Conservation (phyloP, 495 filamentous ascomycete species). For the Penicillium herquei region DNA sequence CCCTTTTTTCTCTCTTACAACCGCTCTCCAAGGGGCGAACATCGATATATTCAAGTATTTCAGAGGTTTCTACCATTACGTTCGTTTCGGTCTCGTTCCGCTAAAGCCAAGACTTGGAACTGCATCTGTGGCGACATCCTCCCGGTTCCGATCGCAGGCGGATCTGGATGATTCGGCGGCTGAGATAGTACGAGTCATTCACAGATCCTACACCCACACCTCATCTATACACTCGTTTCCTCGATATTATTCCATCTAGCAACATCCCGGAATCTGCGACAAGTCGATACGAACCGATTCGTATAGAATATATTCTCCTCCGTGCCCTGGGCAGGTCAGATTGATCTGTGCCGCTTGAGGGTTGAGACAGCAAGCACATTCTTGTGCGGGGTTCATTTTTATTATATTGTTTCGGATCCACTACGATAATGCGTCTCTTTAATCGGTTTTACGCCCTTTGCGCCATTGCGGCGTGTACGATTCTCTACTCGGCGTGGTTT, state of each 20-base stretch:
- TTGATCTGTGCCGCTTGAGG: too few species aligned
- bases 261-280: too few species aligned
- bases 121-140: background rate
- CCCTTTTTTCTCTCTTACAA: background rate
- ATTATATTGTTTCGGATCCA: background rate
- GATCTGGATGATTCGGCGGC: background rate
- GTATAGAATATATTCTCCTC: too few species aligned
- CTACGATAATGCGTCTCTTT: slow-evolving; percentile 26
- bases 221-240: background rate
- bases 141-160: background rate
- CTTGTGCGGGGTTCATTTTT: background rate
- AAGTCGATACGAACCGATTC: too few species aligned
- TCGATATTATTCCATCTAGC: too few species aligned
- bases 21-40: background rate
- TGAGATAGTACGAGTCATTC: background rate
- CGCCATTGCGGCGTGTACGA: slow-evolving; percentile 32
- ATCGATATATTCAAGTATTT: too few species aligned
- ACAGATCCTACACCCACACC: background rate
- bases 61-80: too few species aligned
- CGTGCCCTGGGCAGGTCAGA: too few species aligned
- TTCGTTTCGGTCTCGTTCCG: too few species aligned
- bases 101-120: too few species aligned
- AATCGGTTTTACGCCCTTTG: slow-evolving; percentile 37
- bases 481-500: slow-evolving; percentile 35
- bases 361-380: too few species aligned